These are phyloP conservation scores for Rhodotorula sp. DNA, from an alignment of 1,284 basidiomycete genomes.

Conservation along the genomic window DNA sequence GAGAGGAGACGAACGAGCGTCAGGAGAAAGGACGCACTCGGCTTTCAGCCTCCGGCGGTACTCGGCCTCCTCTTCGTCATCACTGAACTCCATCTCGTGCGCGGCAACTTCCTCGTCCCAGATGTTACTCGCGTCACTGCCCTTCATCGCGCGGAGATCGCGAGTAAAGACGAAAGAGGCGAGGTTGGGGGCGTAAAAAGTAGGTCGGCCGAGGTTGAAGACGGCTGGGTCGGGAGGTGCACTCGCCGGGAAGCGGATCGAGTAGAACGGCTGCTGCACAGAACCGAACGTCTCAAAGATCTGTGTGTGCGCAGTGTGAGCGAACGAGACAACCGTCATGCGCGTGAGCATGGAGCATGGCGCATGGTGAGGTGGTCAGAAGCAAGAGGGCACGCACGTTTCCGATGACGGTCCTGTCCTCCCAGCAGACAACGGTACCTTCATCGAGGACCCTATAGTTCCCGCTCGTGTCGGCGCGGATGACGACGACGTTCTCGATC, in stretches of 20 bases:
- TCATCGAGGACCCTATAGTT: slow-evolving; percentile 67
- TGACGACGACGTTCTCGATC: slow-evolving; percentile 65
- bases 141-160: slow-evolving; percentile 63
- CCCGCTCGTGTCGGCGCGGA: slow-evolving; percentile 60
- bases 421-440: slow-evolving; percentile 81
- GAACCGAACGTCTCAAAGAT: slow-evolving; percentile 88
- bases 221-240: slow-evolving; percentile 49
- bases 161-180: slow-evolving; percentile 75
- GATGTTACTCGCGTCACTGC: slow-evolving; percentile 87
- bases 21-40: slow-evolving; percentile 18
- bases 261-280: slow-evolving; percentile 76
- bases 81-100: slow-evolving; percentile 82
- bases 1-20: neutral
- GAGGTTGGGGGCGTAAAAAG: slow-evolving; percentile 72
- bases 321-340: too few species aligned
- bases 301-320: slow-evolving; percentile 50
- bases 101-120: slow-evolving; percentile 84
- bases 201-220: slow-evolving; percentile 53
- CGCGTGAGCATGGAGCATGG: neutral
- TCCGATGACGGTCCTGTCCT: slow-evolving; percentile 76
- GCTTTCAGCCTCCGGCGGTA: slow-evolving; percentile 55
- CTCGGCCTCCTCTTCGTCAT: slow-evolving; percentile 78
- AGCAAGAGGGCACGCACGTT: slow-evolving; percentile 59
- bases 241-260: slow-evolving; percentile 57
- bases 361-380: too few species aligned